Conservation (phyloP, 306 rosid genomes). For the Gastrolobium villosum region DNA sequence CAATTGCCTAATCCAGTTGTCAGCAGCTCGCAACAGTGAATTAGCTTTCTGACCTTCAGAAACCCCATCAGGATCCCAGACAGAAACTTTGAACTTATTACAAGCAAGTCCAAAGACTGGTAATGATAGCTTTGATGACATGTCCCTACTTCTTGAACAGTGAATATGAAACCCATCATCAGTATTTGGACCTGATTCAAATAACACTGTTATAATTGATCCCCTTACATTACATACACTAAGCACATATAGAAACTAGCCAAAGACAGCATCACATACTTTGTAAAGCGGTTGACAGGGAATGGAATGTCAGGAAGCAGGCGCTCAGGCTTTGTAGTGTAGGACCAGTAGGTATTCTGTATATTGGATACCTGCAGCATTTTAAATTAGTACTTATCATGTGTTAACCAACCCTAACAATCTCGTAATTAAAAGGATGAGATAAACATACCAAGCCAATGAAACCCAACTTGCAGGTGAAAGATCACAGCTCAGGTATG, state of each 20-base stretch:
- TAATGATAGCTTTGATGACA: constrained; percentile 57
- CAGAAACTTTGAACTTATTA: constrained; percentile 68
- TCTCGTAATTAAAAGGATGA: background rate
- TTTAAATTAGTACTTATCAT: constrained; percentile 24
- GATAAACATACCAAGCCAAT: constrained; percentile 71
- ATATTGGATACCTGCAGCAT: constrained; percentile 81
- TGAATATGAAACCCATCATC: constrained; percentile 53
- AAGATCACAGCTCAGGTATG: constrained; percentile 76
- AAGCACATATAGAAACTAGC: background rate
- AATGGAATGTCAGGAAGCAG: constrained; percentile 83
- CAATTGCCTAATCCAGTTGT: constrained; percentile 65
- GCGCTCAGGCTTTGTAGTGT: constrained; percentile 76
- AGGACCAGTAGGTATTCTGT: constrained; percentile 86
- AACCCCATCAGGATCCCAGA: constrained; percentile 65
- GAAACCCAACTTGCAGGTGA: constrained; percentile 87
- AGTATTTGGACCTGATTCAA: constrained; percentile 58
- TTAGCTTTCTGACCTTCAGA: constrained; percentile 58
- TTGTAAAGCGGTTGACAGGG: constrained; percentile 61
- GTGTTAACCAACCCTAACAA: constrained; percentile 15
- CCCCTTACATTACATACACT: background rate
- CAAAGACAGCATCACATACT: constrained; percentile 51
- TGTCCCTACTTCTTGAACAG: constrained; percentile 50
- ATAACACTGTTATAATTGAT: constrained; percentile 15
- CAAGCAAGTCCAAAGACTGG: constrained; percentile 77
- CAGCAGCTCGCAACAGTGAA: constrained; percentile 68